Evolutionary conservation across 768 basidiomycete genomes (phyloP).

Genomic region (Favolaschia claudopus): DNA sequence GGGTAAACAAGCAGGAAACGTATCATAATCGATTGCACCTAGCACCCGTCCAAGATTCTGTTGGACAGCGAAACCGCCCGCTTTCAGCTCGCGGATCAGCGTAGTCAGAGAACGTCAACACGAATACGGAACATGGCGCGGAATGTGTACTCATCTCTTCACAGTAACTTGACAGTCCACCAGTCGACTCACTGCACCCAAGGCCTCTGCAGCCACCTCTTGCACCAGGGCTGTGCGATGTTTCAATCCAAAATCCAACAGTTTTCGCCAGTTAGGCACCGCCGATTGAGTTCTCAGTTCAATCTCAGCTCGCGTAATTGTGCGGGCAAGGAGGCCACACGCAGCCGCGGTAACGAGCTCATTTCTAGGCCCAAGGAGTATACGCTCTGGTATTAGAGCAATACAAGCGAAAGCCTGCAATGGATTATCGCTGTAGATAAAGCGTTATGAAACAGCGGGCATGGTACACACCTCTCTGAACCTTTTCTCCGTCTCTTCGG

Average conservation of each 20-base stretch:
- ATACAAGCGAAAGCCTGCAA: constrained; percentile 73
- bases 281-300: constrained; percentile 47
- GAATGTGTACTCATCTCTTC: constrained; percentile 69
- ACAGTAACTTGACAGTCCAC: constrained; percentile 70
- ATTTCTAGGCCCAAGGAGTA: constrained; percentile 70
- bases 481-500: constrained; percentile 41
- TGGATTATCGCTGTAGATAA: constrained; percentile 3
- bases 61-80: constrained; percentile 61
- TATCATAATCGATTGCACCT: constrained; percentile 71
- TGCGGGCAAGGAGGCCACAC: constrained; percentile 72
- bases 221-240: constrained; percentile 72
- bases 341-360: constrained; percentile 76
- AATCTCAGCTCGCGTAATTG: constrained; percentile 66
- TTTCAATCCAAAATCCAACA: constrained; percentile 78
- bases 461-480: constrained; percentile 53
- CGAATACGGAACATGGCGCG: constrained; percentile 20
- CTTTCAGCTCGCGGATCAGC: constrained; percentile 68
- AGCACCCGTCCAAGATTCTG: constrained; percentile 78
- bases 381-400: constrained; percentile 59
- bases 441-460: constrained; percentile 15
- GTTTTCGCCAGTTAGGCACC: constrained; percentile 68
- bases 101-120: constrained; percentile 42
- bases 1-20: constrained; percentile 60
- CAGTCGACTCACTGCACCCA: constrained; percentile 73
- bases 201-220: constrained; percentile 75